Conservation (phyloP, 1,284 basidiomycete species). For the Naganishia cerealis region DNA sequence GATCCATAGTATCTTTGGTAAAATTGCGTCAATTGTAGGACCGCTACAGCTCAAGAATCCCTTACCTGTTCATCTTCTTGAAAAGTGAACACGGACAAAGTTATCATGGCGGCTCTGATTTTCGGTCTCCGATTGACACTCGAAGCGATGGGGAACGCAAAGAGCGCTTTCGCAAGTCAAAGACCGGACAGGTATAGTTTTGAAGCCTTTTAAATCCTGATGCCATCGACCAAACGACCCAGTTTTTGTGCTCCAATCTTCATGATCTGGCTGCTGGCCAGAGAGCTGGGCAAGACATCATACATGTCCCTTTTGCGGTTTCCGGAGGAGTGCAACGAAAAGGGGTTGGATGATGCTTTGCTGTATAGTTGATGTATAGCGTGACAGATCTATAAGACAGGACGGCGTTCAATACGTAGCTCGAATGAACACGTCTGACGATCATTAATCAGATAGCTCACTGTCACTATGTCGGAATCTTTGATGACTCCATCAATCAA, state of each 20-base stretch:
- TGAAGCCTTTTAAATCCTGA: conserved; percentile 28
- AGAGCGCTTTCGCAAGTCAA: conserved; percentile 18
- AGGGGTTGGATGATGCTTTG: conserved; percentile 47
- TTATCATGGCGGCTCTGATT: neutral
- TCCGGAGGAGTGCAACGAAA: conserved; percentile 43
- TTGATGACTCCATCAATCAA: conserved; percentile 54
- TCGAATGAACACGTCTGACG: neutral
- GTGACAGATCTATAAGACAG: conserved; percentile 45
- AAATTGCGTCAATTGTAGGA: conserved; percentile 31
- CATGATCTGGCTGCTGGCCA: conserved; percentile 43
- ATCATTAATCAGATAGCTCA: conserved; percentile 31
- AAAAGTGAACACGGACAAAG: neutral
- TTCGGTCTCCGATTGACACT: conserved; percentile 9
- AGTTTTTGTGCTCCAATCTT: conserved; percentile 43
- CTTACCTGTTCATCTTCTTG: conserved; percentile 10
- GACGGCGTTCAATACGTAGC: neutral
- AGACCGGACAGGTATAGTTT: neutral
- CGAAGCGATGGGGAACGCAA: conserved; percentile 11
- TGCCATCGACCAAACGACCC: conserved; percentile 45
- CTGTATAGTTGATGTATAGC: conserved; percentile 52
- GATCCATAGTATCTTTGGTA: conserved; percentile 45
- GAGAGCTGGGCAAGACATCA: conserved; percentile 35
- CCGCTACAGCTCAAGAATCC: neutral
- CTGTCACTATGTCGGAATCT: conserved; percentile 52
- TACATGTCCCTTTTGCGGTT: conserved; percentile 10